These are phyloP conservation scores for Neofusicoccum cordaticola DNA, from an alignment of 2,329 filamentous ascomycete species.

Conservation along the genomic window DNA sequence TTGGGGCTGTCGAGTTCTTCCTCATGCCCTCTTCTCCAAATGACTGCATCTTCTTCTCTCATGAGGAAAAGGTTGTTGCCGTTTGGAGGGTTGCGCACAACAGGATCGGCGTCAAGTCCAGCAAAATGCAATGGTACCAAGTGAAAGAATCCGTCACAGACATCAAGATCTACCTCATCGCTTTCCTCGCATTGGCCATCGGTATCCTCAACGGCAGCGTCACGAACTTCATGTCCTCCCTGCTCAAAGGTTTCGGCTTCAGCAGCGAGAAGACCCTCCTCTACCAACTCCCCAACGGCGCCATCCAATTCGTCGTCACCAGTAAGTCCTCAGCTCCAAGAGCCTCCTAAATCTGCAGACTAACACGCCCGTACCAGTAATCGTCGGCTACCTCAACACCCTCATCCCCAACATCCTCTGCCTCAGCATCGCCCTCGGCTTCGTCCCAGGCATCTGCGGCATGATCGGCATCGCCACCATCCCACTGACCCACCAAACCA, in stretches of 20 bases:
- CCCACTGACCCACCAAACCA: conserved; percentile 34
- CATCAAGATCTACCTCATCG: conserved; percentile 38
- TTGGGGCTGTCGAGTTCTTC: conserved; percentile 21
- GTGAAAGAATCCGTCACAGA: conserved; percentile 42
- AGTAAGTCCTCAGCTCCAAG: too few relatives aligned
- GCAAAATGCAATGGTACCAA: conserved; percentile 34
- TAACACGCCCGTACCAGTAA: too few relatives aligned
- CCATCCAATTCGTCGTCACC: not conserved
- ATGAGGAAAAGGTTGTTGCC: conserved; percentile 38
- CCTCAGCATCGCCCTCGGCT: conserved; percentile 33
- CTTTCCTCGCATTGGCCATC: conserved; percentile 41
- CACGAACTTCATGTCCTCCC: conserved; percentile 47
- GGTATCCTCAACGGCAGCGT: conserved; percentile 51
- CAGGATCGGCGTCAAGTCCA: conserved; percentile 41
- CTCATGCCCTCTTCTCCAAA: conserved; percentile 37
- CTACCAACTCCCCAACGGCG: not conserved
- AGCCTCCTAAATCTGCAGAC: too few relatives aligned
- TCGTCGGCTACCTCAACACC: too few relatives aligned
- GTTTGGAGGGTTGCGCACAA: conserved; percentile 39
- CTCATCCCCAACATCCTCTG: too few relatives aligned
- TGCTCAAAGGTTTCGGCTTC: conserved; percentile 46
- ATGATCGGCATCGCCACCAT: conserved; percentile 52
- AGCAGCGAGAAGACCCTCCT: not conserved
- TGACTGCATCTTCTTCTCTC: conserved; percentile 33
- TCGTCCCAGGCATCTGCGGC: conserved; percentile 47